Base-by-base conservation (phyloP, 352 stramenopile genomes). In the Elongisporangium prolatum region DNA sequence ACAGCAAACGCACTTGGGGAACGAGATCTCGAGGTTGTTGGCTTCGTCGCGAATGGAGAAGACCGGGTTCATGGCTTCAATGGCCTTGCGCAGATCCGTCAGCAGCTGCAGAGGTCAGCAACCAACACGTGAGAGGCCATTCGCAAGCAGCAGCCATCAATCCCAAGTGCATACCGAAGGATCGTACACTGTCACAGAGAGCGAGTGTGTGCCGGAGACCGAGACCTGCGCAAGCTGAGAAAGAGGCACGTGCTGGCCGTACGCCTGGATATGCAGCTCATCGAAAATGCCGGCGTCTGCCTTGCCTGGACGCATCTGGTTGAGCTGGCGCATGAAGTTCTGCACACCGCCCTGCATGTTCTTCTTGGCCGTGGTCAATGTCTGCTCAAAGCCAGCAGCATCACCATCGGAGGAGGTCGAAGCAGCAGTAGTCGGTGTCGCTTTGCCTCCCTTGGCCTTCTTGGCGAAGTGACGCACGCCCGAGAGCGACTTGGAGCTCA, bases 241-340 rank as follows among this genome's bases (percentile, higher is more conserved):
- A 25, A 94, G 71, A 51, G 80, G 71, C 28, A 89, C 83, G 67
- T 89, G 78, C 64, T 91, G 71, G 25, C 83, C 85, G 61, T 94
- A 94, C 57, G 85, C 85, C 61, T 80, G 82, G 54, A 94, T 79
- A 56, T 84, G 74, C 54, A 94, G 72, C 54, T 86, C 75, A 59
- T 94, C 85, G 48, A 94, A 91, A 67, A 92, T 88, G 22, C 85
- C 82, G 22, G 80, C 85, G 57, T 94, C 83, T 17, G 85, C 82
- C 50, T 81, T 80, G 44, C 85, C 83, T 11, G 85, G 82, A 4
- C 85, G 85, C 82, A 94, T 94, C 65, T 91, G 80, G 49, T 61
- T 72, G 48, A 94, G 65, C 56, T 73, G 63, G 38, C 82, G 84
- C 59, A 74, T 91, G 65, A 91, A 90, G 67, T 82, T 89, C 21